A percentile compares a stretch with the other conserved stretches of the same genome.
phyloP scores from a whole-genome alignment of 2,329 filamentous ascomycete species.

The Elsinoe necatrix region DNA sequence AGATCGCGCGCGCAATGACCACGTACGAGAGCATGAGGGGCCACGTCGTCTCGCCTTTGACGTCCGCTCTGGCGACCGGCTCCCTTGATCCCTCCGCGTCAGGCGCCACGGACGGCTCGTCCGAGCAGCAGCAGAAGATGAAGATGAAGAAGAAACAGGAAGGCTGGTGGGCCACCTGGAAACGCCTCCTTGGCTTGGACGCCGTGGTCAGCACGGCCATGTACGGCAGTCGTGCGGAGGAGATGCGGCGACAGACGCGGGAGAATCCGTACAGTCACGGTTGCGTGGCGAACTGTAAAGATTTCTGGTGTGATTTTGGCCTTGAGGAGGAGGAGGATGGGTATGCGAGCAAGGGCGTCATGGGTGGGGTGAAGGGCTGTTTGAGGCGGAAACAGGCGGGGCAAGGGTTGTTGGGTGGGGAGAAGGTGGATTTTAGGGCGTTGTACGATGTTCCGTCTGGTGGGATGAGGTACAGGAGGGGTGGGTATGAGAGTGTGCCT shows the following conservation, averaged over 20 bases:
- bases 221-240: conserved; percentile 54
- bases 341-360: conserved; percentile 44
- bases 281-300: conserved; percentile 78
- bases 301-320: conserved; percentile 78
- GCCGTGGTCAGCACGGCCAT: conserved; percentile 88
- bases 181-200: conserved; percentile 77
- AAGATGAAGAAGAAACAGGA: conserved; percentile 40
- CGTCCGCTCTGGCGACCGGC: conserved; percentile 67
- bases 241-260: conserved; percentile 40
- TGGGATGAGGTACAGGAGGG: conserved; percentile 50
- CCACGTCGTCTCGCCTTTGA: conserved; percentile 54
- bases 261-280: conserved; percentile 82
- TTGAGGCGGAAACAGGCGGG: conserved; percentile 69
- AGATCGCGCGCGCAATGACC: conserved; percentile 85
- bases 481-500: conserved; percentile 53
- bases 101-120: conserved; percentile 44
- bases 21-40: conserved; percentile 96
- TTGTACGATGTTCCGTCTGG: conserved; percentile 78
- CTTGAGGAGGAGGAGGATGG: not conserved
- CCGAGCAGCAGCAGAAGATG: too few species aligned
- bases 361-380: conserved; percentile 29
- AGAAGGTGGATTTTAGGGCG: conserved; percentile 73
- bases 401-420: conserved; percentile 65
- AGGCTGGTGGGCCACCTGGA: conserved; percentile 70
- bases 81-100: conserved; percentile 62